phyloP scores from a whole-genome alignment of 2,329 filamentous ascomycete species.

The Tolypocladium album region DNA sequence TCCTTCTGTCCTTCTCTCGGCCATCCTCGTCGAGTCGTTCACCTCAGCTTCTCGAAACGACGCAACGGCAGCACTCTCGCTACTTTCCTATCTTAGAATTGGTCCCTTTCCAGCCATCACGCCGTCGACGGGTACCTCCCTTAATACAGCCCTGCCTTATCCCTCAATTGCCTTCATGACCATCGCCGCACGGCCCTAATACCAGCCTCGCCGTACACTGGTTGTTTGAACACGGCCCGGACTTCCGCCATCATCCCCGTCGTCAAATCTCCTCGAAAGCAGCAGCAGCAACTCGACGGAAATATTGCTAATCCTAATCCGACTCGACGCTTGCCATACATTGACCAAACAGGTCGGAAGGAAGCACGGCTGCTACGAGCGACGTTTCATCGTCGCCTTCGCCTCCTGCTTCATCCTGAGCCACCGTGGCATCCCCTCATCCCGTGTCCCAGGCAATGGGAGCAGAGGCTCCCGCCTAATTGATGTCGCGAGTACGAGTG shows the following conservation, averaged over 20 bases:
- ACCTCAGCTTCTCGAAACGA: neutral
- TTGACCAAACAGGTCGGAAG: neutral
- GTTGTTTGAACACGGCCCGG: neutral
- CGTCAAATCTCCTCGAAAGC: neutral
- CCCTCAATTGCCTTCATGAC: neutral
- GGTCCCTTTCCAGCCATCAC: neutral
- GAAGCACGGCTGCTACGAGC: neutral
- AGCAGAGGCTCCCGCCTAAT: neutral
- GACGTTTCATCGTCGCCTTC: neutral
- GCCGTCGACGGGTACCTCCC: neutral
- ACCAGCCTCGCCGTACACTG: neutral
- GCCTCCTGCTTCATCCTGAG: neutral
- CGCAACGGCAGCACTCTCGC: neutral
- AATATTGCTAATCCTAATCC: neutral
- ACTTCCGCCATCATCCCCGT: neutral
- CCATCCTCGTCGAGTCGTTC: neutral
- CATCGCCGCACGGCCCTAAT: neutral
- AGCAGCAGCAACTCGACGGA: neutral
- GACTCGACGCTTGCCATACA: neutral
- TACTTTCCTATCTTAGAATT: neutral
- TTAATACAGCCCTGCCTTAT: neutral
- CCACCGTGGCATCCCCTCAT: neutral
- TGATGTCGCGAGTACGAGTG: neutral
- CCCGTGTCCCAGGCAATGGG: neutral
- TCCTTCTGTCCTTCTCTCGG: neutral